Base-by-base conservation (phyloP, 2,329 filamentous ascomycete genomes). In the Fusarium torulosum region DNA sequence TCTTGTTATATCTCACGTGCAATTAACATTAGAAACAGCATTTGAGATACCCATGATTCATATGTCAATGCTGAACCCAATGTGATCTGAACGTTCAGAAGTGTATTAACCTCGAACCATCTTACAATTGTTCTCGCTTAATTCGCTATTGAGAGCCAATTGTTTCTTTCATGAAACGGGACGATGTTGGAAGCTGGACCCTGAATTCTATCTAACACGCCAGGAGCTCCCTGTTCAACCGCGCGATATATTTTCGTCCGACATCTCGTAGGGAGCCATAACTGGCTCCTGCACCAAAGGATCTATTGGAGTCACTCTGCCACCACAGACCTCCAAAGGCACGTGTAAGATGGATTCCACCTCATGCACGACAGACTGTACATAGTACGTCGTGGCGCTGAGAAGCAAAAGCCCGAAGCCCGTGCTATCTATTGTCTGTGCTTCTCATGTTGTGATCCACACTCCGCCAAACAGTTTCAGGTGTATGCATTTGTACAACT, bases 401-500 rank as follows among this genome's bases (percentile, higher is more conserved):
- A 53, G 53, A 60, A 69, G 59, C 57, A 33, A 65, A n/a, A 67
- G 59, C 46, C 56, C 67, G 66, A 58, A 63, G 63, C 57, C 42
- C 46, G 29, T 25, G 33, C 57, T 42, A 41, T 21, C 20, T 45
- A 53, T 53, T 23, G 69, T 70, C 69, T 65, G 69, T 71, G 66
- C 68, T 61, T 42, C 55, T 56, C 53, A 53, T 45, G 46, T 20
- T 21, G 55, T 57, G 65, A 49, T 53, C 66, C 66, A 66, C 61
- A 69, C 55, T 42, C 47, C 44, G 53, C 52, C 41, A 68, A 66
- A 61, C 56, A 59, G 66, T 68, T 68, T 68, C 66, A 68, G 66
- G 66, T 68, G 27, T 45, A 64, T 45, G 45, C 43, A 57, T 31
- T 38, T 20, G 50, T 55, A 63, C 59, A 57, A 57, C 59, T 63